Evolutionary conservation across 2,329 filamentous ascomycete species (phyloP), one percentile per base, ranked within the genome.

Genomic region (Helotiales sp.): DNA sequence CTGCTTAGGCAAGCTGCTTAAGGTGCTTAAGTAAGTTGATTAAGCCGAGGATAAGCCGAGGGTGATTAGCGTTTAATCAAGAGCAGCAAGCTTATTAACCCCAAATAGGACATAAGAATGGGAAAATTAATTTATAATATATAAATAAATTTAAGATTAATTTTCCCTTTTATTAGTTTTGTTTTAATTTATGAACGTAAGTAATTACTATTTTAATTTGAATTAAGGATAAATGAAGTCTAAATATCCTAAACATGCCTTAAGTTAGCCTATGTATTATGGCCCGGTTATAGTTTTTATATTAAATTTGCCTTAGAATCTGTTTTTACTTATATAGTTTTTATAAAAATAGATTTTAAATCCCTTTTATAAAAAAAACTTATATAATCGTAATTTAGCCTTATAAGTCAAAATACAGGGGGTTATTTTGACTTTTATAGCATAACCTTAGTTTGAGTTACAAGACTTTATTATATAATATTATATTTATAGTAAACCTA

Each of bases 1-100:
- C 28, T 63, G 20, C 47, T 63, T 13, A 40, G 34, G 34, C 28
- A 34, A 63, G 61, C 32, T 63, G 15, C 59, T 62, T 22, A 62
- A 24, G 59, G 1, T 62, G 8, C 45, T 49, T 11, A 49, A 11
- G 45, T 11, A n/a, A 49, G 45, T 49, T 11, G 45, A 49, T 11
- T 49, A 24, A 49, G 45, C 45, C 45, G 45, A 49, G 45, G 45
- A n/a, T 49, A n/a, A 49, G n/a, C n/a, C n/a, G n/a, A n/a, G n/a
- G n/a, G n/a, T n/a, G n/a, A n/a, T n/a, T n/a, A n/a, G n/a, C n/a
- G n/a, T n/a, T n/a, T n/a, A n/a, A n/a, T n/a, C n/a, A n/a, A n/a
- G n/a, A n/a, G n/a, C n/a, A n/a, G n/a, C n/a, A n/a, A n/a, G n/a
- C n/a, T n/a, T n/a, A n/a, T n/a, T n/a, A n/a, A n/a, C n/a, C n/a